These are phyloP conservation scores for Colletotrichum tamarilloi DNA, from an alignment of 2,329 filamentous ascomycete species.

Conservation along the genomic window DNA sequence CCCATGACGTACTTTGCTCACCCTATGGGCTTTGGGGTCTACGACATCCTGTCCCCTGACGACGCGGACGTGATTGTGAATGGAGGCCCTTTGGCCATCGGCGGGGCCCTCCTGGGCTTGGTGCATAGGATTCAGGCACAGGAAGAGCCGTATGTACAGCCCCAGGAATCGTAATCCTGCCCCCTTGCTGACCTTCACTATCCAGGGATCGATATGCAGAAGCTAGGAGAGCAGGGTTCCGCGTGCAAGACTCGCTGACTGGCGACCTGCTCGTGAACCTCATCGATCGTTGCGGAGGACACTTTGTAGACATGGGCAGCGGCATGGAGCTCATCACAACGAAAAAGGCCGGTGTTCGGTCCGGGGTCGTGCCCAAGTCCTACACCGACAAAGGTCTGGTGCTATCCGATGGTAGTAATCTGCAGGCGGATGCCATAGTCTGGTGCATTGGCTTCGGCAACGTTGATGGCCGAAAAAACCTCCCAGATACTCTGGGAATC, in stretches of 20 bases:
- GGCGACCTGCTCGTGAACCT: conserved; percentile 37
- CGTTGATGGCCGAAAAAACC: conserved; percentile 42
- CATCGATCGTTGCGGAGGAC: conserved; percentile 46
- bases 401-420: conserved; percentile 43
- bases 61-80: conserved; percentile 38
- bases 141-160: conserved; percentile 25
- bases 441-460: conserved; percentile 52
- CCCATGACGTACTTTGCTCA: conserved; percentile 45
- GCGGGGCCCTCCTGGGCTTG: conserved; percentile 11
- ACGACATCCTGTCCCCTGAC: conserved; percentile 40
- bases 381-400: conserved; percentile 43
- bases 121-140: conserved; percentile 18
- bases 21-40: conserved; percentile 43
- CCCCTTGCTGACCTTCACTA: not conserved
- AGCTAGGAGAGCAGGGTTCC: conserved; percentile 1
- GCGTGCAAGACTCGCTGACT: conserved; percentile 24
- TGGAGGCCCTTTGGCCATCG: conserved; percentile 22
- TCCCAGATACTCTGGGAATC: conserved; percentile 43
- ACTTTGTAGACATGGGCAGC: conserved; percentile 49
- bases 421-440: conserved; percentile 47
- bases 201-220: conserved; percentile 27
- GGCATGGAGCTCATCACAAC: conserved; percentile 45
- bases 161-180: not conserved
- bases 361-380: conserved; percentile 41
- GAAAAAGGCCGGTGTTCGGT: conserved; percentile 43